These are phyloP conservation scores for Amanita fuliginea DNA, from an alignment of 768 basidiomycete species.

Conservation along the genomic window DNA sequence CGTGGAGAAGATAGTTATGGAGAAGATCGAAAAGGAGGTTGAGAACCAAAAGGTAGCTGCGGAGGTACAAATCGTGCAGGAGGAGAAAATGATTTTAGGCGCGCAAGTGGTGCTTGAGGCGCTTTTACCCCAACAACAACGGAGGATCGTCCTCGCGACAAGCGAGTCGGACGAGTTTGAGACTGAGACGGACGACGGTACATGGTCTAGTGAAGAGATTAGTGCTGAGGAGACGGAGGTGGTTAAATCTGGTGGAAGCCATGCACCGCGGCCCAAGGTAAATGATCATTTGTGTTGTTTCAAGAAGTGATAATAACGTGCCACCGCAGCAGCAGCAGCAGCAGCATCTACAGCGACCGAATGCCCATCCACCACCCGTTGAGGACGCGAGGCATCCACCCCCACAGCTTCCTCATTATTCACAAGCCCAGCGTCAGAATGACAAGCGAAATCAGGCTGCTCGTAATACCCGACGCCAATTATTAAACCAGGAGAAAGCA, in stretches of 20 bases:
- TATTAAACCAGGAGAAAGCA: slow-evolving; percentile 14
- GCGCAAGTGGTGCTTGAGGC: slow-evolving; percentile 15
- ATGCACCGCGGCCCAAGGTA: not conserved
- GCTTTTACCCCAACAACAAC: slow-evolving; percentile 21
- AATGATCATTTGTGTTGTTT: not conserved
- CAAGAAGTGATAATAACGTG: not conserved
- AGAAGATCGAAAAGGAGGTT: not conserved
- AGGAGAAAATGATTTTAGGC: slow-evolving; percentile 2
- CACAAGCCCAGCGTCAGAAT: slow-evolving; percentile 7
- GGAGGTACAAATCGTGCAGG: not conserved
- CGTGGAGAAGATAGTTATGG: not conserved
- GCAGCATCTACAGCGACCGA: slow-evolving; percentile 12
- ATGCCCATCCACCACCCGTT: not conserved
- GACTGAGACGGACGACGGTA: slow-evolving; percentile 33
- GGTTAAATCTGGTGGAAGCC: not conserved
- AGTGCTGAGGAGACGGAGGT: slow-evolving; percentile 18
- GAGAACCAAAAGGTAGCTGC: not conserved
- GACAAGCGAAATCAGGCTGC: slow-evolving; percentile 12
- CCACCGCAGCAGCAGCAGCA: slow-evolving; percentile 4
- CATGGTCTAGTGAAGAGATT: slow-evolving; percentile 53
- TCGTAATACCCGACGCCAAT: slow-evolving; percentile 7
- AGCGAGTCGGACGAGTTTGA: slow-evolving; percentile 42
- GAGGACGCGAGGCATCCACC: slow-evolving; percentile 14
- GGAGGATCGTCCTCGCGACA: slow-evolving; percentile 38
- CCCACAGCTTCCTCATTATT: slow-evolving; percentile 8